Evolutionary conservation across 805 yeast species (phyloP).

Genomic region (Metschnikowia gruessii): DNA sequence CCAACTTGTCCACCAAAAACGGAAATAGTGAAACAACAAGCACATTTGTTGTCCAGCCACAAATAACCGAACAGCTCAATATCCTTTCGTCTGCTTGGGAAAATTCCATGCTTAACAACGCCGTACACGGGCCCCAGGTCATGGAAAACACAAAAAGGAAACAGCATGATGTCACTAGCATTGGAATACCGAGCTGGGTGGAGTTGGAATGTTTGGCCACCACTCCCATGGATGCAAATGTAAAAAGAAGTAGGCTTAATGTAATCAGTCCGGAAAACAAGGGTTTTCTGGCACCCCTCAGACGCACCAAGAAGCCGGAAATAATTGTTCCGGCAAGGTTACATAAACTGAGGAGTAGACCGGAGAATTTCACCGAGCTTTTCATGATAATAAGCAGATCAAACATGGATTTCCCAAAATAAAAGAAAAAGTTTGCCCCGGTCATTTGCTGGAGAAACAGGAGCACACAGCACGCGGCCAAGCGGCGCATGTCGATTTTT

Average conservation of each 20-base stretch:
- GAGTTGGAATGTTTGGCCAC: not conserved
- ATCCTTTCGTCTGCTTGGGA: slow-evolving; percentile 23
- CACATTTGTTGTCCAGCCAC: slow-evolving; percentile 26
- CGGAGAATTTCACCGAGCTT: slow-evolving; percentile 8
- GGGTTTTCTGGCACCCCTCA: slow-evolving; percentile 10
- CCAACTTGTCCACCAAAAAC: slow-evolving; percentile 18
- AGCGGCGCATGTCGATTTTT: slow-evolving; percentile 2
- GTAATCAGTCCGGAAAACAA: slow-evolving; percentile 14
- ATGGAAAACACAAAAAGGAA: slow-evolving; percentile 24
- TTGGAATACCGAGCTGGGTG: slow-evolving; percentile 4
- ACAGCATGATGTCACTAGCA: slow-evolving; percentile 20
- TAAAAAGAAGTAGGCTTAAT: slow-evolving; percentile 1
- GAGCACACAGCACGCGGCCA: slow-evolving; percentile 21
- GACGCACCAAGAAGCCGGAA: slow-evolving; percentile 19
- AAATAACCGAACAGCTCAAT: slow-evolving; percentile 20
- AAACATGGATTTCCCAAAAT: slow-evolving; percentile 28
- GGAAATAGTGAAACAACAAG: slow-evolving; percentile 25
- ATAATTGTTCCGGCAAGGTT: slow-evolving; percentile 23
- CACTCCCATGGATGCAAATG: slow-evolving; percentile 9
- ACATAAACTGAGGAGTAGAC: slow-evolving; percentile 20
- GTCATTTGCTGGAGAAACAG: slow-evolving; percentile 36
- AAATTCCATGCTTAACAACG: slow-evolving; percentile 23
- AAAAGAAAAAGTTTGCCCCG: slow-evolving; percentile 34
- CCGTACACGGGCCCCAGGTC: slow-evolving; percentile 35
- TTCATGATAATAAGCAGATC: slow-evolving; percentile 5